Evolutionary conservation across 768 basidiomycete species (phyloP).

Genomic region (Baorangia bicolor): DNA sequence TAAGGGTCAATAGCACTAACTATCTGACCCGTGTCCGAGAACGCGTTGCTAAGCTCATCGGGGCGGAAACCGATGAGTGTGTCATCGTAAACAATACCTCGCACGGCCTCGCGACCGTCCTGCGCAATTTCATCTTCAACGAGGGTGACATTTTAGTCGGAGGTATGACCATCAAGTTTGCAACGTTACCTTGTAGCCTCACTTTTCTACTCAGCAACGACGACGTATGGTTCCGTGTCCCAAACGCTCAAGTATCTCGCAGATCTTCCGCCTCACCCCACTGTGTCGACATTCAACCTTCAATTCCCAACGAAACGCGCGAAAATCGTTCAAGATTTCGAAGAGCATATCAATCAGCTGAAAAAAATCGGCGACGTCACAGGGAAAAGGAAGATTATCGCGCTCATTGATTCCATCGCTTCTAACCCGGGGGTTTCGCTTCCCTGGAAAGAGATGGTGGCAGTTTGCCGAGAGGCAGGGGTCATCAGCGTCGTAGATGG

Average conservation of each 20-base stretch:
- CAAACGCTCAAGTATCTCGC: conserved; percentile 51
- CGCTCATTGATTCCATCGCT: conserved; percentile 66
- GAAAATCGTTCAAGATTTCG: conserved; percentile 52
- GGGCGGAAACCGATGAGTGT: conserved; percentile 56
- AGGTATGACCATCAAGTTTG: conserved; percentile 22
- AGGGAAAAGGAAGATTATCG: conserved; percentile 51
- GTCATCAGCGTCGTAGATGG: conserved; percentile 74
- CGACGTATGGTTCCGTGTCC: conserved; percentile 56
- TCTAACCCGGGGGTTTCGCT: conserved; percentile 60
- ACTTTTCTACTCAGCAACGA: conserved; percentile 40
- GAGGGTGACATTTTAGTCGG: conserved; percentile 63
- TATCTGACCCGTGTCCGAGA: conserved; percentile 41
- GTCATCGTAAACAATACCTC: conserved; percentile 41
- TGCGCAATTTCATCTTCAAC: conserved; percentile 54
- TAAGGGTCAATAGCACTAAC: conserved; percentile 37
- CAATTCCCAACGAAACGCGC: conserved; percentile 57
- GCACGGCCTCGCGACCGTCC: conserved; percentile 54
- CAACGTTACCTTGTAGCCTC: not conserved
- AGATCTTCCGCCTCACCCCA: conserved; percentile 57
- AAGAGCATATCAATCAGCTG: conserved; percentile 35
- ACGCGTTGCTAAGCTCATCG: conserved; percentile 48
- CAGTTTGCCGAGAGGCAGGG: conserved; percentile 60
- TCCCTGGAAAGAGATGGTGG: conserved; percentile 72
- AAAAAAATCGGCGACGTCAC: conserved; percentile 19
- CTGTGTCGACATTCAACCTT: conserved; percentile 47